Percentiles rank a stretch among this genome's conserved stretches.
phyloP scores from a whole-genome alignment of 306 rosid genomes.

The Citrullus amarus region DNA sequence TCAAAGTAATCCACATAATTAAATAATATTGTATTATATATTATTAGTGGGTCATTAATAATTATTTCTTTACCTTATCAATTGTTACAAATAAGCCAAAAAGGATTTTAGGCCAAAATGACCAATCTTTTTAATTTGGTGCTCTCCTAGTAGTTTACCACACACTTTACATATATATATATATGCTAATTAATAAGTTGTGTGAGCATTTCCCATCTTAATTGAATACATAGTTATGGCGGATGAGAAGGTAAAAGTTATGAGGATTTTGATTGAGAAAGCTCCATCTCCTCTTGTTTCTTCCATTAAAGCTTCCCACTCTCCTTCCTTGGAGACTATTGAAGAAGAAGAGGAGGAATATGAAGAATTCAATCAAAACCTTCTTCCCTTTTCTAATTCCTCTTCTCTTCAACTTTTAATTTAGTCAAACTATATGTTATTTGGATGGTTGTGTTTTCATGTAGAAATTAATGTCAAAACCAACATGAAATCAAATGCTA shows the following conservation, averaged over 20 bases:
- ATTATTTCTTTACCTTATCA: too few species aligned
- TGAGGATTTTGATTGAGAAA: background rate
- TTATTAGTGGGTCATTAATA: too few species aligned
- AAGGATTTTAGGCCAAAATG: too few species aligned
- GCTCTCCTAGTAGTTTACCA: too few species aligned
- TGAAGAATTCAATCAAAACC: background rate
- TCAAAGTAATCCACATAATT: too few species aligned
- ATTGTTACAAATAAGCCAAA: too few species aligned
- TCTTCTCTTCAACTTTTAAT: background rate
- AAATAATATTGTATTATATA: too few species aligned
- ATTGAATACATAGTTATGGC: background rate
- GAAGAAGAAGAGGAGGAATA: slow-evolving; percentile 18
- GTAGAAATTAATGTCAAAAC: background rate
- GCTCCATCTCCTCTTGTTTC: slow-evolving; percentile 26
- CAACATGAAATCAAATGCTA: background rate
- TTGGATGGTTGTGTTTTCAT: background rate
- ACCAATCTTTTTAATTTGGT: too few species aligned
- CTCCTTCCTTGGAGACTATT: slow-evolving; percentile 48
- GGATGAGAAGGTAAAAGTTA: background rate
- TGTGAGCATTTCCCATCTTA: too few species aligned
- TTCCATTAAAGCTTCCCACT: slow-evolving; percentile 42
- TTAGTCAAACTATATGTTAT: background rate
- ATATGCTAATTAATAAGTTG: too few species aligned
- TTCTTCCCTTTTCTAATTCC: background rate
- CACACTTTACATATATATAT: too few species aligned